Base-by-base conservation (phyloP, 768 basidiomycete species). In the Dioszegia aurantiaca region DNA sequence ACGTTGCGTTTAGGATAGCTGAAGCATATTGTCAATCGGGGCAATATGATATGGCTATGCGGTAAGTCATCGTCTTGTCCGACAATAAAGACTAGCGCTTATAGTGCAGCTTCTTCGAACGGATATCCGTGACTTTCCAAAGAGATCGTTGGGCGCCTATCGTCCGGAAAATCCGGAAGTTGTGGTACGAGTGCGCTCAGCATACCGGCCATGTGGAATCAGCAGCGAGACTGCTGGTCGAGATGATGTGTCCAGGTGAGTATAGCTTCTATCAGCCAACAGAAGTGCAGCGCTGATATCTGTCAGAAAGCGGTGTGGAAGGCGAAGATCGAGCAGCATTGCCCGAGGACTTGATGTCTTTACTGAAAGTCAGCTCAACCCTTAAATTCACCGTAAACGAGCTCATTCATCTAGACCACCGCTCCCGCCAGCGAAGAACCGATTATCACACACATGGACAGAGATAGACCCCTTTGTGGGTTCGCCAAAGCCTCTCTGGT, bases 1-100 rank as follows among this genome's bases (percentile, higher is more conserved):
- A 85, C 82, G 87, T 99, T 51, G 94, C 92, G 3, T 87, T 84
- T 74, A 84, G 86, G 30, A 97, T 99, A 55, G 94, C 91, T 0
- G 84, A 87, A 60, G 87, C 88, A 3, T 93, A 98, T 72, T 83
- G 84, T 60, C 81, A 85, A 14, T 84, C 87, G 2, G 85, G 84
- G 0, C 89, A 92, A 70, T 87, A 86, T 67, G 90, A 92, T 54
- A 83, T 90, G 82, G 91, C 91, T 11, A 83, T 93, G 70, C 83
- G 87, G 89, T 91, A 57, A 43, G 82, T 76, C 19, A 23, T 17
- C 44, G 12, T 30, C 46, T 47, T 36, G 1, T 16, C 31, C 14
- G 43, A 3, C 33, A 16, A 30, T 16, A 6, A 28, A 28, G 33
- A 41, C 24, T 23, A 1, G 21, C 5, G 19, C 54, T 43, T 31